A percentile compares a stretch with the other conserved stretches of the same genome.
phyloP scores from a whole-genome alignment of 139 green algal species.

The Chlamydomonas applanata region DNA sequence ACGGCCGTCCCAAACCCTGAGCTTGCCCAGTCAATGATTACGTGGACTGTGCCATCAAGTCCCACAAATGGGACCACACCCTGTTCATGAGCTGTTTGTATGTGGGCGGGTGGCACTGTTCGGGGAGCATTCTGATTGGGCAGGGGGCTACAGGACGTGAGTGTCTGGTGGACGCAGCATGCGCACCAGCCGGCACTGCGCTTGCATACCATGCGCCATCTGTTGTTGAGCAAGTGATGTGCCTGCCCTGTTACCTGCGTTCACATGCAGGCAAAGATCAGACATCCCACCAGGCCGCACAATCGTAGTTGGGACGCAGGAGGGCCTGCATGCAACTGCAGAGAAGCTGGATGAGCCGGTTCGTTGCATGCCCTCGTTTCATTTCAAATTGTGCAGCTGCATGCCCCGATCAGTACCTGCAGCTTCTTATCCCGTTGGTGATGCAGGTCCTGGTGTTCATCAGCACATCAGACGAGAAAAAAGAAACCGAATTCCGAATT shows the following conservation, averaged over 20 bases:
- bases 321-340: constrained; percentile 45
- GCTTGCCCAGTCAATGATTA: too few relatives aligned
- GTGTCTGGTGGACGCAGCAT: not conserved
- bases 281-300: constrained; percentile 41
- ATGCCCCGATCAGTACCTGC: too few relatives aligned
- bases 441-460: not conserved
- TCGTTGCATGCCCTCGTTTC: not conserved
- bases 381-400: too few relatives aligned
- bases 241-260: too few relatives aligned
- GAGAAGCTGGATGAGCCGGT: not conserved
- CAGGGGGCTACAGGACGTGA: constrained; percentile 10
- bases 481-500: not conserved
- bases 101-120: constrained; percentile 65
- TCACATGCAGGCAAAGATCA: constrained; percentile 15
- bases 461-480: not conserved
- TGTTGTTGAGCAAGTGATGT: too few relatives aligned
- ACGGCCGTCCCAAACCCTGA: too few relatives aligned
- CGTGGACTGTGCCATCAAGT: too few relatives aligned
- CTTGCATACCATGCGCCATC: too few relatives aligned
- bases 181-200: not conserved
- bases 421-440: too few relatives aligned
- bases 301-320: constrained; percentile 64
- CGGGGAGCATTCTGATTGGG: constrained; percentile 62
- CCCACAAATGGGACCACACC: too few relatives aligned
- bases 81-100: constrained; percentile 58